Evolutionary conservation across 768 basidiomycete species (phyloP).

Genomic region (Termitomyces sp.): DNA sequence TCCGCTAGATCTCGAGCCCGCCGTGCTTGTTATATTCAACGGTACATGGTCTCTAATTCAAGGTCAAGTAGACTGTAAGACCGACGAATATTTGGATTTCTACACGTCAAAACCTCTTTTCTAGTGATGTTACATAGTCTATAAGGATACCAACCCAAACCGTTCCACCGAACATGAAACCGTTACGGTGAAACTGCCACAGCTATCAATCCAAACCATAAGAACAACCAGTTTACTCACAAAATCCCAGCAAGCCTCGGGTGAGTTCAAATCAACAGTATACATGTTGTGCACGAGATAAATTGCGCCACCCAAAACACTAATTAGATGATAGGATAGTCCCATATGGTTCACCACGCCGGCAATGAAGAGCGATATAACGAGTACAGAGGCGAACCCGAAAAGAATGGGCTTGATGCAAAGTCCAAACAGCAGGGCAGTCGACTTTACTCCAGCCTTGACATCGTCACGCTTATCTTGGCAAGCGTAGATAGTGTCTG

Average conservation of each 20-base stretch:
- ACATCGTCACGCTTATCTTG: slow-evolving; percentile 56
- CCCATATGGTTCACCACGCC: slow-evolving; percentile 13
- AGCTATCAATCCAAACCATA: neutral
- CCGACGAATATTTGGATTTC: too few species aligned
- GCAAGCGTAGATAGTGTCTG: slow-evolving; percentile 58
- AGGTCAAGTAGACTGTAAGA: too few species aligned
- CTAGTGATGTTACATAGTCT: slow-evolving; percentile 9
- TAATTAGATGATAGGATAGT: slow-evolving; percentile 8
- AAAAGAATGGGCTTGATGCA: slow-evolving; percentile 12
- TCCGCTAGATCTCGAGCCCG: too few species aligned
- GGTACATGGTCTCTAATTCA: too few species aligned
- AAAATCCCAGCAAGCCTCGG: slow-evolving; percentile 14
- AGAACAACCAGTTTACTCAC: neutral
- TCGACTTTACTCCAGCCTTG: slow-evolving; percentile 14
- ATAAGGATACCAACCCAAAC: slow-evolving; percentile 6
- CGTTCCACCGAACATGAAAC: neutral
- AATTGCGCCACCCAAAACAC: slow-evolving; percentile 9
- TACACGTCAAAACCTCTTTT: too few species aligned
- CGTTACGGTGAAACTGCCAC: slow-evolving; percentile 11
- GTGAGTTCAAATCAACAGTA: slow-evolving; percentile 11
- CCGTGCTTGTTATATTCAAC: too few species aligned
- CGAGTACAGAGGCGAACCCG: slow-evolving; percentile 6
- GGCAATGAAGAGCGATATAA: slow-evolving; percentile 10
- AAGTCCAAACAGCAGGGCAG: slow-evolving; percentile 12
- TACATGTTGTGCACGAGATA: slow-evolving; percentile 8